phyloP scores from a whole-genome alignment of 768 basidiomycete genomes.

The Mycena capillaripes region DNA sequence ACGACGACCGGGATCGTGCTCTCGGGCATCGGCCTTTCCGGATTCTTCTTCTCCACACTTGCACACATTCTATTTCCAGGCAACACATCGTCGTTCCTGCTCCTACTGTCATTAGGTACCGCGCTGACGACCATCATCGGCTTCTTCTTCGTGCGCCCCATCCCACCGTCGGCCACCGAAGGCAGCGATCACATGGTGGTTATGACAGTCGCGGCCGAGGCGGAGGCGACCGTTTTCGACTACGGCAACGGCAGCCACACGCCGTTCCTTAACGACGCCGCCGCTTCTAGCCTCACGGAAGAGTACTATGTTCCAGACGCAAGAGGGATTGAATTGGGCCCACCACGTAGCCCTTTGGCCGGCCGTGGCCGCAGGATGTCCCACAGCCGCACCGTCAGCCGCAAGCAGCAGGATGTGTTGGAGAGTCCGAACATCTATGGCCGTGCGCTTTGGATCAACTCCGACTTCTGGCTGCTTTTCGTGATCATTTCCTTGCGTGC shows the following conservation, averaged over 20 bases:
- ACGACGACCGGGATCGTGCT: constrained; percentile 83
- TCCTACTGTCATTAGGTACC: constrained; percentile 84
- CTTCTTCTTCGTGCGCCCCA: constrained; percentile 76
- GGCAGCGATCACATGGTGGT: constrained; percentile 38
- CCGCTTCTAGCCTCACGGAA: constrained; percentile 28
- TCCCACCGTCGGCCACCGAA: constrained; percentile 67
- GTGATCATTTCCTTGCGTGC: constrained; percentile 68
- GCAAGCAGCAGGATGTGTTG: constrained; percentile 53
- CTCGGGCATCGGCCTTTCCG: constrained; percentile 92
- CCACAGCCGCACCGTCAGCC: constrained; percentile 32
- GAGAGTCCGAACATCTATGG: constrained; percentile 58
- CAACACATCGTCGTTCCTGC: constrained; percentile 82
- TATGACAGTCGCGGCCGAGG: constrained; percentile 33
- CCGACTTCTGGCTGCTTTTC: constrained; percentile 49
- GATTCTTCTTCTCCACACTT: constrained; percentile 89
- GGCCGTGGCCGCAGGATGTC: constrained; percentile 7
- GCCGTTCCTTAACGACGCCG: constrained; percentile 38
- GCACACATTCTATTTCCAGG: constrained; percentile 82
- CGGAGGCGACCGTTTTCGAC: constrained; percentile 39
- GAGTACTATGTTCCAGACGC: constrained; percentile 40
- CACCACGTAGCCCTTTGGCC: constrained; percentile 19
- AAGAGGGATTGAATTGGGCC: constrained; percentile 39
- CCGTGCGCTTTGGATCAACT: constrained; percentile 69
- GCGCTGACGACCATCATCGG: constrained; percentile 86
- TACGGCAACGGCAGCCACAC: constrained; percentile 34